Evolutionary conservation across 495 filamentous ascomycete species (phyloP).

Genomic region (Xeromyces bisporus): DNA sequence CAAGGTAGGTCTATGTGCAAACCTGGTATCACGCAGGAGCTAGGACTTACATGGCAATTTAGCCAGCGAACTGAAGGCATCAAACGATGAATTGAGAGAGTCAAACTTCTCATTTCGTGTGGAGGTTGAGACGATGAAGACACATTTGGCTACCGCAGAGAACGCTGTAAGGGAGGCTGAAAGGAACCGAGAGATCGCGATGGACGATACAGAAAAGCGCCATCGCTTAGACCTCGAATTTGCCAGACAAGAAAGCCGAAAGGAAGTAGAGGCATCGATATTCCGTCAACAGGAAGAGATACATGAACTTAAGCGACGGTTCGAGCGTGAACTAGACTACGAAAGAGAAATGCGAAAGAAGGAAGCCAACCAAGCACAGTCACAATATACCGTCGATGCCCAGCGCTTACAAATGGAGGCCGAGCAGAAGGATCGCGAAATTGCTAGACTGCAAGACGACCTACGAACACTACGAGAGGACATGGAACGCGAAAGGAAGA

Average conservation of each 20-base stretch:
- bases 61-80: constrained; percentile 54
- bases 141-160: constrained; percentile 25
- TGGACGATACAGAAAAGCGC: constrained; percentile 38
- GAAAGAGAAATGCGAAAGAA: constrained; percentile 39
- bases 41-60: constrained; percentile 3
- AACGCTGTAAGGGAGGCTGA: constrained; percentile 32
- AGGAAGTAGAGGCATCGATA: constrained; percentile 21
- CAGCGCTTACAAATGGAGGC: constrained; percentile 46
- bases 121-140: constrained; percentile 41
- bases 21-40: background rate
- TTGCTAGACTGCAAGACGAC: constrained; percentile 33
- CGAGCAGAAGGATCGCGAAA: constrained; percentile 43
- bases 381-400: constrained; percentile 41
- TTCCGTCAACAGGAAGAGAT: constrained; percentile 34
- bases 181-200: constrained; percentile 35
- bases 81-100: constrained; percentile 37
- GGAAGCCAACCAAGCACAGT: constrained; percentile 50
- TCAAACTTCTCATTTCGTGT: constrained; percentile 37
- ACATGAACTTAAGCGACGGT: constrained; percentile 27
- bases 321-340: constrained; percentile 44
- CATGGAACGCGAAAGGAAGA: constrained; percentile 42
- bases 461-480: constrained; percentile 38
- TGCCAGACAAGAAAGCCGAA: constrained; percentile 20
- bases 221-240: constrained; percentile 33
- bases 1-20: constrained; percentile 57